Conservation (phyloP, 306 rosid genomes). For the Vigna unguiculata region DNA sequence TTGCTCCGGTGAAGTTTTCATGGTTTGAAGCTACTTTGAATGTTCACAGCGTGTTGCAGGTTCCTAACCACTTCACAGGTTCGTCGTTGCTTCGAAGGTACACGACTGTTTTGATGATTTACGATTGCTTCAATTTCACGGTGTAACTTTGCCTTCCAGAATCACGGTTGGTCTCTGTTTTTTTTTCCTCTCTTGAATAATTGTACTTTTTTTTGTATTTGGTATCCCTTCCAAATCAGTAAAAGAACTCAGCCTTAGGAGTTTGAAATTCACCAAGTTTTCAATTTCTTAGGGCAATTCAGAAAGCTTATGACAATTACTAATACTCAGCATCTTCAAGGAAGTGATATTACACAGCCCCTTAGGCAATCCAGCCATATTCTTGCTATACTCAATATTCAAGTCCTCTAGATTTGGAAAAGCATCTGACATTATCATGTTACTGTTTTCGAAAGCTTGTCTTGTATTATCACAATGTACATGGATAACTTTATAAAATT, state of each 20-base stretch:
- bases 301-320: constrained; percentile 65
- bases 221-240: constrained; percentile 59
- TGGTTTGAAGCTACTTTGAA: too few relatives aligned
- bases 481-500: constrained; percentile 60
- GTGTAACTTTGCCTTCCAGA: too few relatives aligned
- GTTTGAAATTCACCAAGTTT: constrained; percentile 52
- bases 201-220: too few relatives aligned
- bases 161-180: too few relatives aligned
- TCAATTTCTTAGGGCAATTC: constrained; percentile 58
- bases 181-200: too few relatives aligned
- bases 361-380: constrained; percentile 49
- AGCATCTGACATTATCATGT: constrained; percentile 45
- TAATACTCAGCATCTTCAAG: constrained; percentile 54
- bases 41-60: too few relatives aligned
- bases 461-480: constrained; percentile 56
- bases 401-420: constrained; percentile 60
- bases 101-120: too few relatives aligned
- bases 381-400: constrained; percentile 60
- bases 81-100: too few relatives aligned
- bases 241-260: constrained; percentile 66
- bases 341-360: constrained; percentile 44
- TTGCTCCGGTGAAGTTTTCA: too few relatives aligned
- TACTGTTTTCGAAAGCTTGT: constrained; percentile 45
- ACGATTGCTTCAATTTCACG: too few relatives aligned
- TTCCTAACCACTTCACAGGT: too few relatives aligned